phyloP scores from a whole-genome alignment of 2,329 filamentous ascomycete species.

The Balansia obtecta region DNA sequence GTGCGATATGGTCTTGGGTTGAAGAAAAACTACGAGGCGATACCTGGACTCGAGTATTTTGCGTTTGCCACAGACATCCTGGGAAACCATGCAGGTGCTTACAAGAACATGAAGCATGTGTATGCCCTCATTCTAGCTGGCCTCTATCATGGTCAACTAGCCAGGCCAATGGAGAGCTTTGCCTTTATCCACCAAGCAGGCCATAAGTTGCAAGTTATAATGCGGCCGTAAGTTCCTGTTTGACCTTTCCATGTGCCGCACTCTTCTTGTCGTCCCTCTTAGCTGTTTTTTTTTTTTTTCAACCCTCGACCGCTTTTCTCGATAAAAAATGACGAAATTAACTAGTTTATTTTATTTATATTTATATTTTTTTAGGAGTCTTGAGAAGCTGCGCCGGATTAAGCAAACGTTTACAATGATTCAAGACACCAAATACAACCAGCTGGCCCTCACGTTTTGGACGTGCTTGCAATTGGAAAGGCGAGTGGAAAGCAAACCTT shows the following conservation, averaged over 20 bases:
- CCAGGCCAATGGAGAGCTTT: conserved; percentile 75
- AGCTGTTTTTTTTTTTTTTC: not conserved
- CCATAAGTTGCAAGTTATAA: conserved; percentile 53
- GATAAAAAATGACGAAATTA: not conserved
- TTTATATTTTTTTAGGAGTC: conserved; percentile 30
- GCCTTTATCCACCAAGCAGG: conserved; percentile 45
- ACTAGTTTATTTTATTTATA: too few species aligned
- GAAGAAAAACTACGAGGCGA: conserved; percentile 61
- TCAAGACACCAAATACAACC: conserved; percentile 38
- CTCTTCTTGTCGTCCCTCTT: not conserved
- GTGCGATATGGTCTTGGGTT: conserved; percentile 18
- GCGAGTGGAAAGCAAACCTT: conserved; percentile 28
- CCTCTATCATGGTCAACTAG: conserved; percentile 80
- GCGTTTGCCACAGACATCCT: conserved; percentile 77
- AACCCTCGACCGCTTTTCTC: conserved; percentile 11
- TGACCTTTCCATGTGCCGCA: not conserved
- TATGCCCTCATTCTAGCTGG: conserved; percentile 77
- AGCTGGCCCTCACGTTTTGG: conserved; percentile 73
- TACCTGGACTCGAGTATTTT: conserved; percentile 85
- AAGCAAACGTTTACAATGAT: conserved; percentile 25
- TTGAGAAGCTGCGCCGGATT: conserved; percentile 34
- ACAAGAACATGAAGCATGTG: conserved; percentile 69
- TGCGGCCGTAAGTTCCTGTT: conserved; percentile 51
- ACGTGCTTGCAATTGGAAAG: conserved; percentile 87
- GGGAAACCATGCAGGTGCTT: conserved; percentile 66